A percentile compares a stretch with the other conserved stretches of the same genome.
Conservation (phyloP, 768 basidiomycete species). For the Suillus spraguei region DNA sequence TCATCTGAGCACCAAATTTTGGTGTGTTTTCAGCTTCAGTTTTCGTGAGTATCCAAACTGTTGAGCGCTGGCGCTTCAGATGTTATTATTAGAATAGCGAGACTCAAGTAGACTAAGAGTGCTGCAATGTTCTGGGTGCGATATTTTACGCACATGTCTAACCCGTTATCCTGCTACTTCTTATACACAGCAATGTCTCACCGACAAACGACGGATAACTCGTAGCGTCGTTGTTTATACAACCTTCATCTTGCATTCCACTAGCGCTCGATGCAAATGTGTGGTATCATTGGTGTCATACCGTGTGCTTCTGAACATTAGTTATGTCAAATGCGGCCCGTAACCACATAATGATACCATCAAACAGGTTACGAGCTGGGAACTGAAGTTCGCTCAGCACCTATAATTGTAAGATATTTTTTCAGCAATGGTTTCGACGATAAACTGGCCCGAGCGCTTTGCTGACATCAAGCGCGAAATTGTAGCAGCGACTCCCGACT, state of each 20-base stretch:
- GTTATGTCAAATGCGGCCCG: constrained; percentile 13
- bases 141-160: not conserved
- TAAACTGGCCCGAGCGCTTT: constrained; percentile 44
- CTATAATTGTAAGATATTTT: constrained; percentile 1
- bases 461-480: constrained; percentile 60
- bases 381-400: not conserved
- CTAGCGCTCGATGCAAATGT: not conserved
- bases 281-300: constrained; percentile 2
- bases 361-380: constrained; percentile 14
- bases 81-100: not conserved
- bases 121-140: not conserved
- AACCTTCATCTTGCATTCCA: not conserved
- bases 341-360: not conserved
- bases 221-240: not conserved
- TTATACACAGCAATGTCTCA: not conserved
- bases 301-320: constrained; percentile 1
- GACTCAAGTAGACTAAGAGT: too few species aligned
- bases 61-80: not conserved
- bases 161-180: not conserved
- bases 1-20: too few species aligned
- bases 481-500: constrained; percentile 51
- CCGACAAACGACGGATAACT: not conserved
- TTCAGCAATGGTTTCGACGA: not conserved
- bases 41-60: not conserved
- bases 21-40: constrained; percentile 1